phyloP scores from a whole-genome alignment of 2,329 filamentous ascomycete species.

The Bisporella sp. region DNA sequence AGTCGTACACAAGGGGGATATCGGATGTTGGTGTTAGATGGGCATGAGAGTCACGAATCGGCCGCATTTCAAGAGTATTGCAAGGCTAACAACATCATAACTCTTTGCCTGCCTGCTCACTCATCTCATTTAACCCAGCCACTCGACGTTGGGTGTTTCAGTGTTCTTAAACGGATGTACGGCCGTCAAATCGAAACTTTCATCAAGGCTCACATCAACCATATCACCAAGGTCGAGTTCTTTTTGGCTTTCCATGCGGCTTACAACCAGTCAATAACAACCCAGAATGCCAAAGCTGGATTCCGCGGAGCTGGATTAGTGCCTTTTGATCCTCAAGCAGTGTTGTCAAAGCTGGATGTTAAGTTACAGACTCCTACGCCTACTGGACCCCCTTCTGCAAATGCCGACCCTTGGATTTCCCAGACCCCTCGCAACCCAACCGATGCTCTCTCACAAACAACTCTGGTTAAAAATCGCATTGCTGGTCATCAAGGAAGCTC shows the following conservation, averaged over 20 bases:
- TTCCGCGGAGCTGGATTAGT: conserved; percentile 28
- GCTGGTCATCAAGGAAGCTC: conserved; percentile 4
- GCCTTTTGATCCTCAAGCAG: conserved; percentile 25
- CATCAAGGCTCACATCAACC: conserved; percentile 23
- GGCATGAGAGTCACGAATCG: conserved; percentile 4
- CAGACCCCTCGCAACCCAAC: conserved; percentile 10
- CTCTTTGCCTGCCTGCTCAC: conserved; percentile 17
- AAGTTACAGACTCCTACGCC: conserved; percentile 18
- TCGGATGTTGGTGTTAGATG: conserved; percentile 9
- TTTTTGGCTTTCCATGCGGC: conserved; percentile 12
- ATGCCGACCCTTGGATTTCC: conserved; percentile 10
- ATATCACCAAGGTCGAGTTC: conserved; percentile 26
- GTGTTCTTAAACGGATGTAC: conserved; percentile 29
- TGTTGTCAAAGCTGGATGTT: conserved; percentile 27
- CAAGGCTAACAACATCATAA: conserved; percentile 30
- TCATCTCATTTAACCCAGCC: conserved; percentile 33
- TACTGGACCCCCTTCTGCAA: conserved; percentile 4
- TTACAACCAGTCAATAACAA: conserved; percentile 21
- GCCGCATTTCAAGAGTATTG: conserved; percentile 1
- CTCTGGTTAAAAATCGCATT: conserved; percentile 8
- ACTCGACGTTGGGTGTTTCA: conserved; percentile 33
- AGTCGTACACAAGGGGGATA: conserved; percentile 3
- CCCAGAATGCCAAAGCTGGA: conserved; percentile 22
- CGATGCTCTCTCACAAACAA: conserved; percentile 7
- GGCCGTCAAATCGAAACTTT: conserved; percentile 23